Conservation (phyloP, 192 early-diverging fungal genomes). For the Coemansia sp. region DNA sequence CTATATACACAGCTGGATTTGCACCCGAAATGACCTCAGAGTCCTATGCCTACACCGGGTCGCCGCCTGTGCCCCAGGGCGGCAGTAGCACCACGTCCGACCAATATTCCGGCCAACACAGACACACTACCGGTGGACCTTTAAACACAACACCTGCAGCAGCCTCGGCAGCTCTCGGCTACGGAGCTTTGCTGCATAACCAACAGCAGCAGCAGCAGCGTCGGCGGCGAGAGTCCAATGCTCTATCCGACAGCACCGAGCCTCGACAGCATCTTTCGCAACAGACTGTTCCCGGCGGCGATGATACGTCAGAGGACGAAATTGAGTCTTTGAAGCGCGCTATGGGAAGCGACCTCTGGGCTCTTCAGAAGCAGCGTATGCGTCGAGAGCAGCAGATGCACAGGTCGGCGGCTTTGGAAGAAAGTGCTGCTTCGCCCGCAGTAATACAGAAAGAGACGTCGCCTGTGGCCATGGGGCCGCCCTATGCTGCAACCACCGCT, state of each 20-base stretch:
- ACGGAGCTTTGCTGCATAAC: constrained; percentile 34
- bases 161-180: constrained; percentile 23
- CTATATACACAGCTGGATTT: background rate
- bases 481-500: background rate
- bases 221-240: constrained; percentile 42
- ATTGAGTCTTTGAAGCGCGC: constrained; percentile 50
- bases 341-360: constrained; percentile 51
- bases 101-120: constrained; percentile 22
- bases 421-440: constrained; percentile 21
- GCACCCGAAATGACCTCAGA: constrained; percentile 28
- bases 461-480: background rate
- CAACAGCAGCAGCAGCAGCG: constrained; percentile 30
- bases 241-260: constrained; percentile 38
- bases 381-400: constrained; percentile 33
- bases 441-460: constrained; percentile 19
- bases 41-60: constrained; percentile 28
- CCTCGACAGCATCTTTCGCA: constrained; percentile 21
- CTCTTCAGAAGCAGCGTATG: constrained; percentile 47
- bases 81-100: constrained; percentile 18
- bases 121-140: constrained; percentile 7
- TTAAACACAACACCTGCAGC: constrained; percentile 18
- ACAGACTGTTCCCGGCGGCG: constrained; percentile 8
- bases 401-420: constrained; percentile 8
- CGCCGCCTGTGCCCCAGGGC: constrained; percentile 23
- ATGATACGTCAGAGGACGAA: constrained; percentile 49